These are phyloP conservation scores for Setomelanomma holmii DNA, from an alignment of 2,329 filamentous ascomycete genomes.

Conservation along the genomic window DNA sequence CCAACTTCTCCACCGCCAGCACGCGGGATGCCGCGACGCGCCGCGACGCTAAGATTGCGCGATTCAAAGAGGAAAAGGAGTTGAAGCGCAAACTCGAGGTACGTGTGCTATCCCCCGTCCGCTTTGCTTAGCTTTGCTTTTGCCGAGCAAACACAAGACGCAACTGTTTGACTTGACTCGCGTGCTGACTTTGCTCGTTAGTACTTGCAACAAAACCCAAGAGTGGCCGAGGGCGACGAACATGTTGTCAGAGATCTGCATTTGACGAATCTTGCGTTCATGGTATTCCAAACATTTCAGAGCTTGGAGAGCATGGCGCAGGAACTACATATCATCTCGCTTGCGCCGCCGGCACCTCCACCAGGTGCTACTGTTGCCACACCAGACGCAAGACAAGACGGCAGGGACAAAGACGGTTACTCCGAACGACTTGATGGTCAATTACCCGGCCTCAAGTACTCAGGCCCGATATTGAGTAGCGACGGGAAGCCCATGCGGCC, in stretches of 20 bases:
- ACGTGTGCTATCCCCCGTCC: constrained; percentile 18
- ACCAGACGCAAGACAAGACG: constrained; percentile 57
- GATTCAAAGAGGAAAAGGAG: constrained; percentile 85
- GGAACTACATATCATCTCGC: constrained; percentile 81
- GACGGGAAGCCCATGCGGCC: constrained; percentile 87
- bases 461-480: constrained; percentile 76
- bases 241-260: constrained; percentile 81
- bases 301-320: constrained; percentile 85
- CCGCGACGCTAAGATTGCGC: constrained; percentile 83
- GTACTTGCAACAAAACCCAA: constrained; percentile 66
- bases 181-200: constrained; percentile 39
- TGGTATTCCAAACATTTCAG: constrained; percentile 81
- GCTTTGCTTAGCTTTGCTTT: constrained; percentile 6
- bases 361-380: constrained; percentile 44
- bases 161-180: constrained; percentile 25
- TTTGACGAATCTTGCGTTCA: constrained; percentile 75
- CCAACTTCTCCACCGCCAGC: constrained; percentile 75
- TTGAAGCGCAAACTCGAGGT: constrained; percentile 83
- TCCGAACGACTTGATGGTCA: constrained; percentile 76
- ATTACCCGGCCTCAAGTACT: constrained; percentile 51
- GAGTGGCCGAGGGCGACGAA: constrained; percentile 75
- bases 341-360: constrained; percentile 67
- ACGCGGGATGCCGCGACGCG: constrained; percentile 71
- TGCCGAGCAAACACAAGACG: not conserved
- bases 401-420: constrained; percentile 62